Evolutionary conservation across 129 eudicot genomes (phyloP).

Genomic region (Escallonia herrerae): DNA sequence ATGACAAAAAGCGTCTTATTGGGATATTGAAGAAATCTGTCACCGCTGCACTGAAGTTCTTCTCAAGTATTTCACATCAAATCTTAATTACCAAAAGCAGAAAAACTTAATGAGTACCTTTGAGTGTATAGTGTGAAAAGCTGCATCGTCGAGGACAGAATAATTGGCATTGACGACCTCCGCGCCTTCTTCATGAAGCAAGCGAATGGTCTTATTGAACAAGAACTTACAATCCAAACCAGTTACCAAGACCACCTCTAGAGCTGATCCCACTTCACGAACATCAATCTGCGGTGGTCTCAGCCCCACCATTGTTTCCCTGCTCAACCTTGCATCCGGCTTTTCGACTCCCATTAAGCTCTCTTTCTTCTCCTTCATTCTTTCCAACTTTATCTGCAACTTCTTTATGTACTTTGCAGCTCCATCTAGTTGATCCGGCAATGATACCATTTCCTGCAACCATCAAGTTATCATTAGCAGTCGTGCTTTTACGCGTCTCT

Average conservation of each 20-base stretch:
- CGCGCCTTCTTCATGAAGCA: constrained; percentile 68
- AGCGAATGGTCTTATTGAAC: constrained; percentile 46
- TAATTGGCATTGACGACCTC: constrained; percentile 60
- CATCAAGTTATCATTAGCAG: background rate
- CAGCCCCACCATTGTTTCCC: background rate
- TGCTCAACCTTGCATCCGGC: constrained; percentile 7
- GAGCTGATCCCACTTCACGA: constrained; percentile 34
- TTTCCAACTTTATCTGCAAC: constrained; percentile 49
- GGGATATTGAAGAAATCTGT: too few relatives aligned
- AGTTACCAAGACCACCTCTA: constrained; percentile 53
- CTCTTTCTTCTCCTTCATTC: constrained; percentile 56
- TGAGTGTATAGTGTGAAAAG: constrained; percentile 71
- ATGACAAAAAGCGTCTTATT: too few relatives aligned
- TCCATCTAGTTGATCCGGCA: constrained; percentile 70
- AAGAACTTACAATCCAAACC: constrained; percentile 55
- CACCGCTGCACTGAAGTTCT: too few relatives aligned
- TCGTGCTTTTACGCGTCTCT: background rate
- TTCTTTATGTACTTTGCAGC: constrained; percentile 74
- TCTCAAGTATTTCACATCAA: background rate
- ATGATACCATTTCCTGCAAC: constrained; percentile 43
- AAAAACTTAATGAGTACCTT: constrained; percentile 38
- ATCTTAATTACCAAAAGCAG: background rate
- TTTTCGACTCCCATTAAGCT: constrained; percentile 12
- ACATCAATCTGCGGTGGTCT: constrained; percentile 45
- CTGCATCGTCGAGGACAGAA: constrained; percentile 31